Conservation (phyloP, 192 early-diverging fungal species). For the Coemansia sp. region DNA sequence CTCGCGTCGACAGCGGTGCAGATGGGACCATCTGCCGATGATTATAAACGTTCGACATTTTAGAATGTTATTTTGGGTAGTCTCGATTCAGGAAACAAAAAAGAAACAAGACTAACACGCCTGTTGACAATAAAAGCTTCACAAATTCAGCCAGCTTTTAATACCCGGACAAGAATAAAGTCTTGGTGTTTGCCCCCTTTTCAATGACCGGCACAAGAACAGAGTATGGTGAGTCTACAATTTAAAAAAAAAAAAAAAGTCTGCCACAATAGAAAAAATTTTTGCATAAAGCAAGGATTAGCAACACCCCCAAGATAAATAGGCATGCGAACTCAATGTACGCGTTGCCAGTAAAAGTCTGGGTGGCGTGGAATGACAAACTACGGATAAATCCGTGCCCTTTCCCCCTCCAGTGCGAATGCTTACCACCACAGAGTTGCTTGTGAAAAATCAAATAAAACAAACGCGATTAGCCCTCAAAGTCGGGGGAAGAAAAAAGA, state of each 20-base stretch:
- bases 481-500: neutral
- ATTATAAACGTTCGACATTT: slow-evolving; percentile 75
- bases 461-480: too few species aligned
- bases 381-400: neutral
- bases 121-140: too few species aligned
- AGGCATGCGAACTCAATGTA: too few species aligned
- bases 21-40: slow-evolving; percentile 76
- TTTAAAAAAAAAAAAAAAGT: too few species aligned
- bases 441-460: neutral
- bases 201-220: too few species aligned
- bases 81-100: neutral
- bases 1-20: slow-evolving; percentile 58
- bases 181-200: too few species aligned
- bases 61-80: neutral
- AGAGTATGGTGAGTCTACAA: too few species aligned
- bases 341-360: too few species aligned
- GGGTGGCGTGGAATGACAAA: too few species aligned
- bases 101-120: slow-evolving; percentile 1
- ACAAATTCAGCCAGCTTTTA: too few species aligned
- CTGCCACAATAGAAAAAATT: neutral
- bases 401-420: neutral
- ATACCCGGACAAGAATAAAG: too few species aligned
- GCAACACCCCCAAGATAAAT: too few species aligned
- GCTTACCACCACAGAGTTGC: neutral
- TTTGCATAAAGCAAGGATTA: neutral